Evolutionary conservation across 345 rosid genomes (phyloP).

Genomic region (Mercurialis annua): DNA sequence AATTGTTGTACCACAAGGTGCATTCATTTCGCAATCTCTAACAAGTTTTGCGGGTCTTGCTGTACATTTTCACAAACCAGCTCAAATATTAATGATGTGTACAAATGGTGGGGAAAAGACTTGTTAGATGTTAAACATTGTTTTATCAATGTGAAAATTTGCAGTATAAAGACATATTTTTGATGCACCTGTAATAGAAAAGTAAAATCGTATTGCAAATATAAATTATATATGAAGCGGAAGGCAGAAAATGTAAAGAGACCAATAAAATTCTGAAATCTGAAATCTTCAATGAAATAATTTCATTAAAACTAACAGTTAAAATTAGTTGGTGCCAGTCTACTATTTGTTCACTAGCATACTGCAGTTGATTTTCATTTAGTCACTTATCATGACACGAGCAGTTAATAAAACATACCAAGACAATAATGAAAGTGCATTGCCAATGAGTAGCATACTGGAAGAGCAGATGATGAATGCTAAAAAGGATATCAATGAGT

Average conservation of each 20-base stretch:
- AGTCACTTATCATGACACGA: conserved; percentile 2
- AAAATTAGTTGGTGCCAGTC: neutral
- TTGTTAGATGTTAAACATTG: neutral
- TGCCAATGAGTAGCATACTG: neutral
- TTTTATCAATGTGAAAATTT: neutral
- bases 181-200: too few species aligned
- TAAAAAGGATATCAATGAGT: neutral
- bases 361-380: neutral
- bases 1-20: conserved; percentile 57
- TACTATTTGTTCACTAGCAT: neutral
- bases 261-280: neutral
- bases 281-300: neutral
- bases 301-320: neutral
- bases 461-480: neutral
- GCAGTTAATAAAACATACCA: neutral
- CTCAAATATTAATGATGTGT: neutral
- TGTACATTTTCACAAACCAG: conserved; percentile 26
- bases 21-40: conserved; percentile 62
- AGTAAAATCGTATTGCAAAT: neutral
- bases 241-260: neutral
- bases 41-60: conserved; percentile 79
- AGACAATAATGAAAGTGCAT: neutral
- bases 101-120: neutral
- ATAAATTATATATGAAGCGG: neutral
- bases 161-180: too few species aligned